A percentile compares a stretch with the other conserved stretches of the same genome.
Conservation (phyloP, 495 filamentous ascomycete species). For the Parathielavia appendiculata region DNA sequence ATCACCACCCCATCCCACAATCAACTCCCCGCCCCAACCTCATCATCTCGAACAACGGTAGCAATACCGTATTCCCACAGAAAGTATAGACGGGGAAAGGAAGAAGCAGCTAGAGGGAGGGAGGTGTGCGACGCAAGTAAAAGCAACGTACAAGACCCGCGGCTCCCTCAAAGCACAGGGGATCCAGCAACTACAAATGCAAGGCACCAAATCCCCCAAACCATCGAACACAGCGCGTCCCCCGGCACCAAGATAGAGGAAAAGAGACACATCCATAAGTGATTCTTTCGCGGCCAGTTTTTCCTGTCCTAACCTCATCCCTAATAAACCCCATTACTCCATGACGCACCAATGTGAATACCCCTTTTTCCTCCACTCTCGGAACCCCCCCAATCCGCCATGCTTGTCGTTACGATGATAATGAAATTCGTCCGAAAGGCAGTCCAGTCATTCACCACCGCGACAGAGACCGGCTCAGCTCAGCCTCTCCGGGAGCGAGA, state of each 20-base stretch:
- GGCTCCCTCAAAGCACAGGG: too few species aligned
- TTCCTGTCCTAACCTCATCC: conserved; percentile 20
- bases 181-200: not conserved
- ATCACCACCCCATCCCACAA: too few species aligned
- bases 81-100: not conserved
- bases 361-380: conserved; percentile 9
- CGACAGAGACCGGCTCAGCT: not conserved
- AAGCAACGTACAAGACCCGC: not conserved
- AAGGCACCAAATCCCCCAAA: not conserved
- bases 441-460: not conserved
- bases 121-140: not conserved
- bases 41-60: too few species aligned
- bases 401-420: conserved; percentile 5
- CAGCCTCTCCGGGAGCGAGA: not conserved
- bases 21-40: too few species aligned
- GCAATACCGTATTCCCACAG: too few species aligned
- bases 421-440: conserved; percentile 7
- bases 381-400: not conserved
- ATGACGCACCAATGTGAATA: conserved; percentile 23
- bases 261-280: conserved; percentile 16
- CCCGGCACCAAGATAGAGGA: conserved; percentile 1
- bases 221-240: not conserved
- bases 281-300: conserved; percentile 17
- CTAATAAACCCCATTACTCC: conserved; percentile 23
- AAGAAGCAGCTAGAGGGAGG: not conserved